A percentile compares a stretch with the other conserved stretches of the same genome.
These are phyloP conservation scores for Friedmanniomyces endolithicus DNA, from an alignment of 495 filamentous ascomycete species.

Conservation along the genomic window DNA sequence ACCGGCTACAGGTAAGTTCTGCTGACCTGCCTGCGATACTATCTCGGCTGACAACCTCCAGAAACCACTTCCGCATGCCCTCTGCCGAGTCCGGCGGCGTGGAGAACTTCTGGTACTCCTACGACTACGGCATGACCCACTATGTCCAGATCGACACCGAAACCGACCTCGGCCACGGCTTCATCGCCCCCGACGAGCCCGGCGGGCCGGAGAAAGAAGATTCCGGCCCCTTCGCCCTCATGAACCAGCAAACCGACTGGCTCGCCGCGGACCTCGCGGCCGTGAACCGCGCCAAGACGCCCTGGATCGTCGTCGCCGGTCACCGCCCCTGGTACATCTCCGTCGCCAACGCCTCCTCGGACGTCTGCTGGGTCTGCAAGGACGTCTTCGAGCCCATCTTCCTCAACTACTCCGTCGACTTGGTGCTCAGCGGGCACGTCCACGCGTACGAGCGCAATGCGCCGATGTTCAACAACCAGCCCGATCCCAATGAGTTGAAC, in stretches of 20 bases:
- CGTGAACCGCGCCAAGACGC: constrained; percentile 31
- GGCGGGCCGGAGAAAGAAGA: not conserved
- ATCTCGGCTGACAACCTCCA: too few relatives aligned
- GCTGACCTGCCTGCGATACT: too few relatives aligned
- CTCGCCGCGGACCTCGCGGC: constrained; percentile 13
- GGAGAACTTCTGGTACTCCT: constrained; percentile 19
- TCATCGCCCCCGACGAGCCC: constrained; percentile 9
- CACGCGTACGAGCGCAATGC: constrained; percentile 44
- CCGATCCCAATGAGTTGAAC: constrained; percentile 13
- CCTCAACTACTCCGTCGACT: constrained; percentile 48
- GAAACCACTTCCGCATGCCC: constrained; percentile 19
- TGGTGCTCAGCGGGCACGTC: constrained; percentile 49
- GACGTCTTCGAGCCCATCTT: constrained; percentile 46
- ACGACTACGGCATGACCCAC: constrained; percentile 16
- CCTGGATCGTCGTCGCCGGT: constrained; percentile 48
- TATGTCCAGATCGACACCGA: constrained; percentile 18
- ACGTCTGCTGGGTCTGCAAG: constrained; percentile 40
- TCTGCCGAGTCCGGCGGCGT: constrained; percentile 4
- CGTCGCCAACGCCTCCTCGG: constrained; percentile 23
- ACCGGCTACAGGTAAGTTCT: too few relatives aligned
- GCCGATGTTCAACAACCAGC: constrained; percentile 25
- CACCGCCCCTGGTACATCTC: constrained; percentile 51
- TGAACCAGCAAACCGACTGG: constrained; percentile 16
- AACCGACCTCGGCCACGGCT: constrained; percentile 17
- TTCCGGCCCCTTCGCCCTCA: constrained; percentile 6